Evolutionary conservation across 441 rosid species (phyloP).

Genomic region (Biscutella laevigata): DNA sequence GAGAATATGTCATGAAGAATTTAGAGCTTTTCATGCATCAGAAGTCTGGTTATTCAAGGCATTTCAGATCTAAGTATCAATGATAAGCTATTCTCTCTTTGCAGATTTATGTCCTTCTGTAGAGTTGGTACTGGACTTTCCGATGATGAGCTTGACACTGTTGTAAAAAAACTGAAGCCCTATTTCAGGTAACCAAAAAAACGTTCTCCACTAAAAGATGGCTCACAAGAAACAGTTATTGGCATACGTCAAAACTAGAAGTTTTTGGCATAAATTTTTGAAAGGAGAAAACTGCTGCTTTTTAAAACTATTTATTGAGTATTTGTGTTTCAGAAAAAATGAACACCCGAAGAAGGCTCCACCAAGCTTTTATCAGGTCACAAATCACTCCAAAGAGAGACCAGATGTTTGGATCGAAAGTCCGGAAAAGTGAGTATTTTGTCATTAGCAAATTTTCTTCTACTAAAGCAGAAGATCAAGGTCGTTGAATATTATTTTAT

Average conservation of each 20-base stretch:
- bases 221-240: neutral
- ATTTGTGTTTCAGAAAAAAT: slow-evolving; percentile 48
- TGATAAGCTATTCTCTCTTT: slow-evolving; percentile 19
- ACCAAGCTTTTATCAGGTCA: slow-evolving; percentile 86
- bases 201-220: neutral
- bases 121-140: slow-evolving; percentile 94
- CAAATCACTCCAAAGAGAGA: slow-evolving; percentile 84
- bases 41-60: neutral
- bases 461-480: slow-evolving; percentile 4
- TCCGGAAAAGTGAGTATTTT: slow-evolving; percentile 76
- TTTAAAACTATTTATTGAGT: no score
- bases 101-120: slow-evolving; percentile 92
- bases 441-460: slow-evolving; percentile 2
- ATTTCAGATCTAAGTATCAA: neutral
- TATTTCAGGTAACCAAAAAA: slow-evolving; percentile 88
- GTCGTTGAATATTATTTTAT: neutral
- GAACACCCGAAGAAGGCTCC: slow-evolving; percentile 78
- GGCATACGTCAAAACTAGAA: neutral
- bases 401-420: slow-evolving; percentile 98
- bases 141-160: slow-evolving; percentile 75
- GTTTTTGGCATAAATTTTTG: neutral
- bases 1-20: neutral
- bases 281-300: neutral
- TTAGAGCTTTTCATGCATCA: neutral
- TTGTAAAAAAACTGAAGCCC: slow-evolving; percentile 83